A percentile compares a stretch with the other conserved stretches of the same genome.
Conservation (phyloP, 2,329 filamentous ascomycete species). For the Monilinia laxa region DNA sequence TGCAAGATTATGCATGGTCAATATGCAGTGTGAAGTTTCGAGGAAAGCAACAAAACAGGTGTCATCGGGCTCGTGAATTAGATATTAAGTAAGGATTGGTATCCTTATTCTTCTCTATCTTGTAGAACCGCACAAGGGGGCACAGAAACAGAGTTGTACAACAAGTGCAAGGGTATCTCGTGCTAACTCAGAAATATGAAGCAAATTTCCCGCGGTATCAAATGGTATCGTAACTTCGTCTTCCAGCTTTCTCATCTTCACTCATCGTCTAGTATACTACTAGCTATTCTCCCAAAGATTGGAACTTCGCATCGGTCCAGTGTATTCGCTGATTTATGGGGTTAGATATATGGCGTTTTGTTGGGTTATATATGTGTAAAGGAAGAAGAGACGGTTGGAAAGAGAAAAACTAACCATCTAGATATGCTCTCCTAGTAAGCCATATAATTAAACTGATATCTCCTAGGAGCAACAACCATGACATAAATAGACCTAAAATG, state of each 20-base stretch:
- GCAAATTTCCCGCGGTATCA: not conserved
- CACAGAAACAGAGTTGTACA: not conserved
- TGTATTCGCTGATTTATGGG: slow-evolving; percentile 52
- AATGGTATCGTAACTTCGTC: slow-evolving; percentile 3
- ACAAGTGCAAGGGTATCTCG: slow-evolving; percentile 16
- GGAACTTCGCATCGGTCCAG: slow-evolving; percentile 67
- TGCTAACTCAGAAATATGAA: slow-evolving; percentile 6
- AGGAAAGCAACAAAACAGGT: not conserved
- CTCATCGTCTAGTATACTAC: slow-evolving; percentile 87
- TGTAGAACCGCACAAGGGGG: not conserved
- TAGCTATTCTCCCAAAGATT: slow-evolving; percentile 81
- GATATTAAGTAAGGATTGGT: slow-evolving; percentile 2
- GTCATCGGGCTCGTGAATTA: not conserved
- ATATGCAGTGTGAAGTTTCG: too few relatives aligned
- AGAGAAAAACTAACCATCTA: slow-evolving; percentile 57
- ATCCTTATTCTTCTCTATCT: slow-evolving; percentile 1
- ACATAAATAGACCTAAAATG: slow-evolving; percentile 56
- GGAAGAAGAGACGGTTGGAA: not conserved
- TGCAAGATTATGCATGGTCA: too few relatives aligned
- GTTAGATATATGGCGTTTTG: slow-evolving; percentile 28
- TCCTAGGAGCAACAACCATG: slow-evolving; percentile 75
- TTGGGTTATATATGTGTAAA: slow-evolving; percentile 11
- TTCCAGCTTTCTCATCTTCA: slow-evolving; percentile 23
- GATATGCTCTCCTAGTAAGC: slow-evolving; percentile 76
- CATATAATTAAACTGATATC: slow-evolving; percentile 77